These are phyloP conservation scores for Cystobasidiopsis lactophilus DNA, from an alignment of 768 basidiomycete species.

Conservation along the genomic window DNA sequence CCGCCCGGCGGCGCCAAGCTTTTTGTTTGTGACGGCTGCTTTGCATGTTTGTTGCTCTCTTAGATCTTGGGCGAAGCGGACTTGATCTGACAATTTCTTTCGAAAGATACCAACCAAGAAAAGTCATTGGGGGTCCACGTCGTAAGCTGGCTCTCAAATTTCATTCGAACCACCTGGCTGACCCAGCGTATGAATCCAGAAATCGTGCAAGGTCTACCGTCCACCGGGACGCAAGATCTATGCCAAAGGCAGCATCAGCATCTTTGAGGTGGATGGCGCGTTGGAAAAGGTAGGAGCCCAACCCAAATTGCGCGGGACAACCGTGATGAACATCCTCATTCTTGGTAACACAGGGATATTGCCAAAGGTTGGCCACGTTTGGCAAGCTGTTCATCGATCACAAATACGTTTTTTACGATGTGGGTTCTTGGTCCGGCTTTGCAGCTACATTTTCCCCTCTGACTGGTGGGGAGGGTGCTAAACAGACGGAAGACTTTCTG, in stretches of 20 bases:
- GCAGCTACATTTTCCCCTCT: background rate
- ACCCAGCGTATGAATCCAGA: too few relatives aligned
- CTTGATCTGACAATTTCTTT: too few relatives aligned
- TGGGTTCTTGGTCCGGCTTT: slow-evolving; percentile 24
- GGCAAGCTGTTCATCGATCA: slow-evolving; percentile 98
- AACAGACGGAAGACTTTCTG: slow-evolving; percentile 33
- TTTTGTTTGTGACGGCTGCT: too few relatives aligned
- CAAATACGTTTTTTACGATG: slow-evolving; percentile 89
- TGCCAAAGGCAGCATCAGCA: slow-evolving; percentile 61
- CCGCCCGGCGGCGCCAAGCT: too few relatives aligned
- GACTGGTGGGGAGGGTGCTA: too few relatives aligned
- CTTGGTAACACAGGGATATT: slow-evolving; percentile 48
- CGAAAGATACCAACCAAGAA: too few relatives aligned
- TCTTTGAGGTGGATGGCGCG: slow-evolving; percentile 90
- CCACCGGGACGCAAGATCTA: slow-evolving; percentile 85
- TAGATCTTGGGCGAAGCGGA: too few relatives aligned
- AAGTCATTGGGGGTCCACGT: too few relatives aligned
- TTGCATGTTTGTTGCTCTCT: too few relatives aligned
- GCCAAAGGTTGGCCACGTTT: slow-evolving; percentile 84
- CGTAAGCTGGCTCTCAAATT: too few relatives aligned
- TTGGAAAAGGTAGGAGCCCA: slow-evolving; percentile 43
- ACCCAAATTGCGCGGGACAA: background rate
- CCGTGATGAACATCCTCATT: background rate
- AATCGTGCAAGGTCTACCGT: slow-evolving; percentile 40
- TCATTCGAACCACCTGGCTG: too few relatives aligned